These are phyloP conservation scores for Gremmenia infestans DNA, from an alignment of 2,329 filamentous ascomycete genomes.

Conservation along the genomic window DNA sequence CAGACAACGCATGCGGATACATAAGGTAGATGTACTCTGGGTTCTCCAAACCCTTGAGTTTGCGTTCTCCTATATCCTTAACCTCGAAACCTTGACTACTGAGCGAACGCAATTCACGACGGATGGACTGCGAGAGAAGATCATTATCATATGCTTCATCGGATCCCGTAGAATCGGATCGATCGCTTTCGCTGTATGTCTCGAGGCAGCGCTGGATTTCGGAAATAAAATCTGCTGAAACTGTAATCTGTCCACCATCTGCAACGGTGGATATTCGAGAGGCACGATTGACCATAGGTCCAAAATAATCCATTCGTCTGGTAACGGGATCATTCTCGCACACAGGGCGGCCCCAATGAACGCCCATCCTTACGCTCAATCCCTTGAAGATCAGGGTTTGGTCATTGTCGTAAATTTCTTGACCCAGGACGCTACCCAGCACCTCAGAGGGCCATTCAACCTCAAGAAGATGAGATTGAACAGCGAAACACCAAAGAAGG, in stretches of 20 bases:
- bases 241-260: conserved; percentile 94
- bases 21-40: conserved; percentile 93
- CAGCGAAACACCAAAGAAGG: conserved; percentile 91
- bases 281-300: conserved; percentile 97
- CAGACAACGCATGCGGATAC: conserved; percentile 83
- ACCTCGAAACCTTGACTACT: conserved; percentile 93
- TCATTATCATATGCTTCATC: conserved; percentile 77
- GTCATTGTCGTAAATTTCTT: conserved; percentile 76
- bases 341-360: conserved; percentile 91
- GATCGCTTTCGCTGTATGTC: conserved; percentile 80
- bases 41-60: conserved; percentile 95
- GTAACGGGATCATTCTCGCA: conserved; percentile 96
- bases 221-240: conserved; percentile 93
- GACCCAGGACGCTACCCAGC: conserved; percentile 77
- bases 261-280: conserved; percentile 91
- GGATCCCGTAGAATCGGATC: conserved; percentile 60
- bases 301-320: conserved; percentile 98
- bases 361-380: conserved; percentile 93
- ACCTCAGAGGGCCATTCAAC: conserved; percentile 93
- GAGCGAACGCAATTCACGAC: conserved; percentile 79
- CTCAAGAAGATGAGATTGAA: conserved; percentile 82
- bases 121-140: conserved; percentile 67
- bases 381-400: conserved; percentile 89
- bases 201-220: conserved; percentile 91
- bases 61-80: conserved; percentile 91